Base-by-base conservation (phyloP, 371 early-diverging fungal species). In the Umbelopsis sp. region DNA sequence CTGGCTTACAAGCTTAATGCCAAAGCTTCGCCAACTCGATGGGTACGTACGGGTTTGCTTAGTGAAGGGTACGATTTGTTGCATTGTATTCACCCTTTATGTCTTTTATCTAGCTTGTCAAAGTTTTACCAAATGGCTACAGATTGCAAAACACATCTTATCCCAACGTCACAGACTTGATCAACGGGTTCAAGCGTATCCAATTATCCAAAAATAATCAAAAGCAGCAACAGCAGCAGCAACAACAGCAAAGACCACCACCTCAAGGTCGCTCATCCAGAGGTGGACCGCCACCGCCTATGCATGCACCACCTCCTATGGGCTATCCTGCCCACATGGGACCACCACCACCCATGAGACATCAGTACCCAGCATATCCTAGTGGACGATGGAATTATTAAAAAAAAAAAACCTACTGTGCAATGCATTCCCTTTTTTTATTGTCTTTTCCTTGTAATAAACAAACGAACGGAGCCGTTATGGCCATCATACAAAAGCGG, bases 181-280 rank as follows among this genome's bases (percentile, higher is more conserved):
- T 91, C 38, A 88, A 89, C 68, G 92, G 91, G 3, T 91, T 92
- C 73, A 92, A 92, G 52, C 74, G 76, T 44, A 44, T 76, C 29
- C 76, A 76, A 53, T 63, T 69, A 24, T 66, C 67, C 14, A 69
- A 76, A 29, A 71, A 73, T 16, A 68, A 68, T 24, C 65, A 69
- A 57, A 67, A 69, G 53, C 69, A 63, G 46, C 65, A 67, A 20
- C 66, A 62, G 32, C 50, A 65, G 48, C 48, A 48, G 35, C 57
- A 57, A 35, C 57, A 57, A 38, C 57, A 57, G 57, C 57, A 57
- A 35, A 29, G 57, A 5, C 57, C 57, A 35, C 57, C 57, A 35
- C 57, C 57, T 35, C 57, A 29, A 12, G 57, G 32, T 35, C 57
- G 57, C 29, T 35, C 57, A 16, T 57, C 57, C 35, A 29, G 57